Base-by-base conservation (phyloP, 176 grass and related monocot genomes). In the Avena atlantica region DNA sequence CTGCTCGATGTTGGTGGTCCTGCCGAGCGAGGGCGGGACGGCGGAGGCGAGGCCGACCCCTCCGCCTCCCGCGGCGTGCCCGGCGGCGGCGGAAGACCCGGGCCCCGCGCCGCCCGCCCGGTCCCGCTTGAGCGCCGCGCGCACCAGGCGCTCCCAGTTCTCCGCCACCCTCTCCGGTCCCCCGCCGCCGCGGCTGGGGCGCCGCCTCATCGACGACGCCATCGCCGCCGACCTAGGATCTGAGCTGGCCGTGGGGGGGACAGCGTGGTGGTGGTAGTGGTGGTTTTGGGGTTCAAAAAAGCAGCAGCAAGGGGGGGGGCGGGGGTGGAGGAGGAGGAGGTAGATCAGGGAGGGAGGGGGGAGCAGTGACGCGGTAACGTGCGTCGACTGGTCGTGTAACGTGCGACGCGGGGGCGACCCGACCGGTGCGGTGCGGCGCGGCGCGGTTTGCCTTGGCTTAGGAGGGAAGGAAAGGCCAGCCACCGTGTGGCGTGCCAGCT, bases 81-180 rank as follows among this genome's bases (percentile, higher is more conserved):
- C 40, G 40, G 44, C 80, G 13, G 90, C 90, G 23, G 79, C 52
- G 19, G 78, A 25, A 5, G 85, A 24, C 3, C 44, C 45, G 71
- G 44, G 1, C 10, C 70, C 72, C 12, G 72, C 47, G 72, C 75
- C 86, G 6, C 74, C 86, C 19, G 68, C 29, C 11, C 91, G 90
- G 76, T 89, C 83, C 83, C 76, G 83, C 90, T 92, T 92, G 14
- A 91, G 86, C 55, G 90, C 82, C 16, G 96, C 91, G 17, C 88
- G 84, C 59, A 95, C 92, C 53, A 98, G 92, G 40, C 93, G 90
- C 88, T 98, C 96, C 96, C 96, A 98, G 88, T 95, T 98, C 44
- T 89, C 91, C 59, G 66, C 42, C 25, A 87, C 91, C 81, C 84
- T 77, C 37, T 85, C 91, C 49, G 86, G 70, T 6, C 72, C 72